phyloP scores from a whole-genome alignment of 108 stramenopile species.

The Cyclotella baltica region DNA sequence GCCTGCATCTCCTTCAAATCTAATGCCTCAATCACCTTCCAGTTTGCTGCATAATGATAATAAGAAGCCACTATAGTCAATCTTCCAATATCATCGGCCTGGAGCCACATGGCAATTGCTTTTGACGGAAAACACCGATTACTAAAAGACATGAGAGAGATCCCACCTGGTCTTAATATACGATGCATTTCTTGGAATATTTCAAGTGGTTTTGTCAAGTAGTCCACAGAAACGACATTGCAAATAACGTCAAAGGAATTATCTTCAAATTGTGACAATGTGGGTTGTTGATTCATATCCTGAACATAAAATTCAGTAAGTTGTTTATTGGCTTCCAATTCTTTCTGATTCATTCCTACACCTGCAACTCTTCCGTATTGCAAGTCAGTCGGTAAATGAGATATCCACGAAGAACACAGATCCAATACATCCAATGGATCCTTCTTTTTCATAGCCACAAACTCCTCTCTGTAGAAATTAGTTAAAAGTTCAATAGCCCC shows the following conservation, averaged over 20 bases:
- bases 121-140: slow-evolving; percentile 87
- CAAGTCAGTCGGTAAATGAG: slow-evolving; percentile 59
- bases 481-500: slow-evolving; percentile 63
- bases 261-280: slow-evolving; percentile 63
- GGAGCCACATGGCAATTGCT: slow-evolving; percentile 83
- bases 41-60: slow-evolving; percentile 69
- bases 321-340: slow-evolving; percentile 68
- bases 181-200: slow-evolving; percentile 80
- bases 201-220: slow-evolving; percentile 71
- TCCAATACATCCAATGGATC: slow-evolving; percentile 67
- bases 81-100: slow-evolving; percentile 76
- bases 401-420: slow-evolving; percentile 80
- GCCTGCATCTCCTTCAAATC: slow-evolving; percentile 59
- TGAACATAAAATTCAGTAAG: slow-evolving; percentile 67
- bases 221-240: slow-evolving; percentile 81
- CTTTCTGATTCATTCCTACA: slow-evolving; percentile 79
- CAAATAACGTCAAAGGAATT: slow-evolving; percentile 73
- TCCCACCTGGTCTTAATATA: slow-evolving; percentile 72
- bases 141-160: slow-evolving; percentile 68
- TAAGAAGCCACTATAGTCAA: slow-evolving; percentile 76
- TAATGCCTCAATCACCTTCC: slow-evolving; percentile 69
- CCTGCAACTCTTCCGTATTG: slow-evolving; percentile 65
- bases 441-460: slow-evolving; percentile 39
- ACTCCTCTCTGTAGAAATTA: slow-evolving; percentile 61
- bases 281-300: slow-evolving; percentile 68